Base-by-base conservation (phyloP, 768 basidiomycete genomes). In the Rhodotorula toruloides region DNA sequence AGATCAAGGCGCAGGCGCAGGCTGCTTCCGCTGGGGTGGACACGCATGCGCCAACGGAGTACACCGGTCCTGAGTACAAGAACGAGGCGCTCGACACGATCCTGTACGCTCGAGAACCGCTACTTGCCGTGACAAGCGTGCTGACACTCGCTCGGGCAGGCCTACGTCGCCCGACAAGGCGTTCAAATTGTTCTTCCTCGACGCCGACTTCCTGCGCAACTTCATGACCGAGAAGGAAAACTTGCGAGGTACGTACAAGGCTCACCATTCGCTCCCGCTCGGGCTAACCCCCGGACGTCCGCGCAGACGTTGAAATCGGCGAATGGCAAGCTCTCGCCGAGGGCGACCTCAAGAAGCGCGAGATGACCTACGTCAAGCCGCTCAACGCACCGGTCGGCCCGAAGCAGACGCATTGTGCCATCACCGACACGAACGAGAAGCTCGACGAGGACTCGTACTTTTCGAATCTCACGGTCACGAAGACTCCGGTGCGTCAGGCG, bases 291-390 rank as follows among this genome's bases (percentile, higher is more conserved):
- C n/a, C 12, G 2, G 0, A 10, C 27, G 40, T 22, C 16, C 17
- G 1, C 43, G 36, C 72, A 96, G 93, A 96, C 71, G 83, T 98
- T 65, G 91, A 98, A 76, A 90, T 91, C 74, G 88, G 91, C 3
- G 91, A 96, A 74, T 97, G 94, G 94, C 79, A 36, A 19, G 49
- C 61, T 8, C 13, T 53, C 25, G 22, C 46, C 34, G 61, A 56
- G 4, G 19, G 29, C 2, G 54, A 34, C 36, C 83, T 94, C 9
- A 81, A 85, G 50, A 42, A 85, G 34, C 84, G 92, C n/a, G 89
- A 91, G 71, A 91, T 93, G 86, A 89, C 90, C 25, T 98, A 97
- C 77, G 90, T 96, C 79, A 96, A 93, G 76, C 92, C 92, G 0
- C 80, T 98, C 43, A 84, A 84, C 66, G 91, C 84, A 1, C 84